Evolutionary conservation across 2,329 filamentous ascomycete species (phyloP).

Genomic region (Arthrinium phaeospermum): DNA sequence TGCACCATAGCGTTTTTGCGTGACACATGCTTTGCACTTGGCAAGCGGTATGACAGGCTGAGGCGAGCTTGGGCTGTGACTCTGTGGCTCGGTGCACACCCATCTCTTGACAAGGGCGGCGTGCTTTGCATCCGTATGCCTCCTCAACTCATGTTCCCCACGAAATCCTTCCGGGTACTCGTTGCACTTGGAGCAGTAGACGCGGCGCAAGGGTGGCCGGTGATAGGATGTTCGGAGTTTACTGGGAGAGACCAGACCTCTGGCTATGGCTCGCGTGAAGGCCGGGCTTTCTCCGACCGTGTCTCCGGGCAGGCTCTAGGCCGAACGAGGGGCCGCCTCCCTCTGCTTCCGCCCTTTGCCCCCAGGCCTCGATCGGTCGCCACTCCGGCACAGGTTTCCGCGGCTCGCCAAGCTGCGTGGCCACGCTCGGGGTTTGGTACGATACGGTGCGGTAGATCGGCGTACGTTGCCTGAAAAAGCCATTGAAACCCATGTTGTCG

Average conservation of each 20-base stretch:
- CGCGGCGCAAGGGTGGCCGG: conserved; percentile 68
- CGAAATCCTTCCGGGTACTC: conserved; percentile 87
- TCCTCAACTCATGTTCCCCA: conserved; percentile 83
- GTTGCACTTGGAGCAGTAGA: conserved; percentile 78
- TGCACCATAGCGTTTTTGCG: conserved; percentile 62
- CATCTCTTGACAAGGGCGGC: conserved; percentile 60
- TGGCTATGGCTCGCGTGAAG: conserved; percentile 44
- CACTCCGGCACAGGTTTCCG: conserved; percentile 47
- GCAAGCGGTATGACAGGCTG: conserved; percentile 58
- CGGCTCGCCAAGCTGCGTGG: conserved; percentile 40
- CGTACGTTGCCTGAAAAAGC: conserved; percentile 48
- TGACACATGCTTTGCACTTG: conserved; percentile 64
- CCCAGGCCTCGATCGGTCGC: conserved; percentile 44
- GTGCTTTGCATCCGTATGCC: conserved; percentile 69
- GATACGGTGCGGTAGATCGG: conserved; percentile 40
- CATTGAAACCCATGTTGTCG: conserved; percentile 45
- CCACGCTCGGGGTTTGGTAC: conserved; percentile 41
- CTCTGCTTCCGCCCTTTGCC: conserved; percentile 34
- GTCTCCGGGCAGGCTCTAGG: conserved; percentile 44
- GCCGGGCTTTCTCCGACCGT: conserved; percentile 54
- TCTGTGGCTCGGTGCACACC: conserved; percentile 61
- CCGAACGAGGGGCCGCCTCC: conserved; percentile 30
- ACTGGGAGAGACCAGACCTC: conserved; percentile 49
- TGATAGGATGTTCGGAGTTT: conserved; percentile 54
- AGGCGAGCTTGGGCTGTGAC: conserved; percentile 42